These are phyloP conservation scores for Gaeumannomyces tritici DNA, from an alignment of 2,329 filamentous ascomycete species.

Conservation along the genomic window DNA sequence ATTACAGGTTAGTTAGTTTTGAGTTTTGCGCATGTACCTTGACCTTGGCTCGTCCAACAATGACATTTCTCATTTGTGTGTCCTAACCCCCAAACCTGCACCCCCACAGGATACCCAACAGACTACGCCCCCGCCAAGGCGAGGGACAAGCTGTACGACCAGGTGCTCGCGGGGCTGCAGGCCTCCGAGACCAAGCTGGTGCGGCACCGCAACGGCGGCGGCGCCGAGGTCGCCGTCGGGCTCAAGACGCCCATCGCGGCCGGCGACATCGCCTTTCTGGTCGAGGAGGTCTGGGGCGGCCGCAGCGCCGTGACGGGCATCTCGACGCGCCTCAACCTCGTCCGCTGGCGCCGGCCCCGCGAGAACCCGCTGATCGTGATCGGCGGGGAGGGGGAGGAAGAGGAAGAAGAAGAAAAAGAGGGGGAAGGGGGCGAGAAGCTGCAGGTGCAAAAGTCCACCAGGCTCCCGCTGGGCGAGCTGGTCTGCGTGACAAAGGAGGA, in stretches of 20 bases:
- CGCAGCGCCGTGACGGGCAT: constrained; percentile 77
- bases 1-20: constrained; percentile 46
- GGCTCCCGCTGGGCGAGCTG: constrained; percentile 57
- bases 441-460: constrained; percentile 60
- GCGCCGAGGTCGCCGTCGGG: constrained; percentile 49
- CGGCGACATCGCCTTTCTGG: constrained; percentile 76
- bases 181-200: constrained; percentile 69
- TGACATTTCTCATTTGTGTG: not conserved
- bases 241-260: constrained; percentile 70
- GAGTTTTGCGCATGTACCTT: constrained; percentile 5
- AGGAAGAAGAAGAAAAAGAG: too few species aligned
- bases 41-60: not conserved
- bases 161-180: constrained; percentile 66
- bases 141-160: constrained; percentile 86
- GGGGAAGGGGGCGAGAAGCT: not conserved
- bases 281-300: constrained; percentile 82
- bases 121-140: constrained; percentile 76
- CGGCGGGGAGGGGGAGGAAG: constrained; percentile 15
- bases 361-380: constrained; percentile 47
- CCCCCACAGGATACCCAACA: constrained; percentile 60
- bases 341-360: constrained; percentile 63
- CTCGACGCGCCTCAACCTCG: constrained; percentile 67
- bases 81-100: not conserved
- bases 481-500: constrained; percentile 95
- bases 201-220: constrained; percentile 31